These are phyloP conservation scores for Asterophora lycoperdoides DNA, from an alignment of 768 basidiomycete species.

Conservation along the genomic window DNA sequence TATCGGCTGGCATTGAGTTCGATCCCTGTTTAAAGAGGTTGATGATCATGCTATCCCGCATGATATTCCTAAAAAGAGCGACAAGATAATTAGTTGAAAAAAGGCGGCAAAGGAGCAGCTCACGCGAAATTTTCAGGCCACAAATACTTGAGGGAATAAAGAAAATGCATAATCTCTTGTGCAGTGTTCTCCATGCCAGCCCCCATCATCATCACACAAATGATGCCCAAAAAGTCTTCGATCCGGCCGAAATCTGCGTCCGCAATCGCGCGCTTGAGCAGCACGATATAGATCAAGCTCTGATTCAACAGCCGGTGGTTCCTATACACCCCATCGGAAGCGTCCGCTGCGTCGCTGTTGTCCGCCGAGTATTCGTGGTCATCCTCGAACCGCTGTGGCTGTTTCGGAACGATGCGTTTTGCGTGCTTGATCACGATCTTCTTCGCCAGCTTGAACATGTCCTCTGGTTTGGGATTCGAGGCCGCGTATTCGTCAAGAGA, in stretches of 20 bases:
- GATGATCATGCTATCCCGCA: slow-evolving; percentile 3
- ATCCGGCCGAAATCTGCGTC: slow-evolving; percentile 1
- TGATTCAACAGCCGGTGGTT: not conserved
- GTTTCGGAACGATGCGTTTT: not conserved
- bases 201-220: not conserved
- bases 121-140: slow-evolving; percentile 2
- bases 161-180: not conserved
- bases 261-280: not conserved
- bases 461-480: slow-evolving; percentile 1
- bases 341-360: not conserved
- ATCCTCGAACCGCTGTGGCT: not conserved
- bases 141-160: not conserved
- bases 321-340: not conserved
- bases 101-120: not conserved
- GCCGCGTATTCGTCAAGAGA: not conserved
- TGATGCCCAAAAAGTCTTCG: slow-evolving; percentile 3
- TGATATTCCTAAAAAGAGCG: not conserved
- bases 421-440: slow-evolving; percentile 4
- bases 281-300: not conserved
- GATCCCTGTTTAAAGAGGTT: slow-evolving; percentile 2
- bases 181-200: not conserved
- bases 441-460: not conserved
- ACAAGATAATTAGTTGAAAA: not conserved
- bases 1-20: not conserved
- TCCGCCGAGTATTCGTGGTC: not conserved